Evolutionary conservation across 495 filamentous ascomycete genomes (phyloP), one percentile per base, ranked within the genome.

Genomic region (Penicillium tannophilum): DNA sequence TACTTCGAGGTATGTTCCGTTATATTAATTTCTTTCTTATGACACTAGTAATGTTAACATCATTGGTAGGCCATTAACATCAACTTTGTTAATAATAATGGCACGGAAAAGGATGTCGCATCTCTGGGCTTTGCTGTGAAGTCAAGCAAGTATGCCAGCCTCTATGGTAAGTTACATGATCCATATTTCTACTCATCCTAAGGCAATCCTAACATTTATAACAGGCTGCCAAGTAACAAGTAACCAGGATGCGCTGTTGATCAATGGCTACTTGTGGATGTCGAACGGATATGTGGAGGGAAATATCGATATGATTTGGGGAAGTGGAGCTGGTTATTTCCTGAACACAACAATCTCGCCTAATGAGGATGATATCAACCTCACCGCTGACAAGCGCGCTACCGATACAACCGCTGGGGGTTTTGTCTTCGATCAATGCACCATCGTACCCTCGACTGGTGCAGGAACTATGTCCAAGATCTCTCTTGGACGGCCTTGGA

Each of bases 401-500:
- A 51, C 61, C 6, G 39, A 14, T 6, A 50, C 51, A 8, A 49
- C 49, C 9, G 55, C 46, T 26, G 61, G 56, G 2, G 61, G 57
- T 11, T 56, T 63, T n/a, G 57, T 63, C 17, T 63, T 63, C 31
- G 61, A 58, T 24, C 56, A 63, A 30, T 59, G 46, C 17, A 58
- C 45, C n/a, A 51, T 63, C 23, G 16, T 44, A 2, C 57, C 57
- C 16, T 46, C 49, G 12, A 52, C 49, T 36, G 42, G 43, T n/a
- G 33, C 43, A 2, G 42, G 45, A 50, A 26, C 51, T 1, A 60
- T 60, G 44, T 60, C 50, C 0, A 48, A 54, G 17, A 54, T 60
- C 50, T 87, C 84, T 60, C 78, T 89, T 2, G 86, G 86, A 1
- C 74, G 86, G 30, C 86, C 86, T 8, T 88, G 85, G 85, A 68